Evolutionary conservation across 2,329 filamentous ascomycete species (phyloP).

Genomic region (Fusarium avenaceum): DNA sequence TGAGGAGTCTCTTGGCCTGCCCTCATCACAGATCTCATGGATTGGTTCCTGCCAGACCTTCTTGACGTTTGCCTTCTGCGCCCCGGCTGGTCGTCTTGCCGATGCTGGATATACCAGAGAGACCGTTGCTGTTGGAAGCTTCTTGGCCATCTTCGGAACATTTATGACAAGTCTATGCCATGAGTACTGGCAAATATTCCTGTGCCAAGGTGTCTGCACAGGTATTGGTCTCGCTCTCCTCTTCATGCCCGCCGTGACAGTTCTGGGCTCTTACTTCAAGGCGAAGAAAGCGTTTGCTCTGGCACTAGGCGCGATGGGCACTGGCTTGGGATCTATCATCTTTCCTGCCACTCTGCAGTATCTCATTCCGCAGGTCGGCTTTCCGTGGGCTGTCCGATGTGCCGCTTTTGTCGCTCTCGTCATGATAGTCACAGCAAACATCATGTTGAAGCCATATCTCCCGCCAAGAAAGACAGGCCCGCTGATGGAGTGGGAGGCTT

Average conservation of each 20-base stretch:
- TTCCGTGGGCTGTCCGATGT: slow-evolving; percentile 73
- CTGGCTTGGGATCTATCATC: slow-evolving; percentile 67
- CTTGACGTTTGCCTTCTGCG: slow-evolving; percentile 63
- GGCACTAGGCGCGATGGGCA: slow-evolving; percentile 71
- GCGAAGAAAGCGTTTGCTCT: slow-evolving; percentile 69
- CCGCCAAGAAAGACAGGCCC: slow-evolving; percentile 64
- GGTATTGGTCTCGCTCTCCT: slow-evolving; percentile 68
- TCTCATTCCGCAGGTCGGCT: slow-evolving; percentile 70
- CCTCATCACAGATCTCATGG: slow-evolving; percentile 57
- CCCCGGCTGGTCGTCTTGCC: slow-evolving; percentile 62
- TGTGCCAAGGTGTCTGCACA: slow-evolving; percentile 66
- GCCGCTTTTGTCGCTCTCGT: slow-evolving; percentile 72
- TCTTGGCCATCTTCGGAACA: slow-evolving; percentile 61
- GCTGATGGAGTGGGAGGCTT: slow-evolving; percentile 68
- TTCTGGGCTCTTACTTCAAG: slow-evolving; percentile 73
- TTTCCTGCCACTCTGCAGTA: slow-evolving; percentile 70
- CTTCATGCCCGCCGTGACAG: slow-evolving; percentile 70
- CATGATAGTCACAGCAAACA: slow-evolving; percentile 57
- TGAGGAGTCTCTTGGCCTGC: slow-evolving; percentile 53
- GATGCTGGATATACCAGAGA: slow-evolving; percentile 64
- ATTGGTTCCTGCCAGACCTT: slow-evolving; percentile 66
- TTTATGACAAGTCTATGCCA: slow-evolving; percentile 62
- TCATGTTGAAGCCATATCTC: slow-evolving; percentile 61
- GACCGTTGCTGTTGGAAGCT: slow-evolving; percentile 57
- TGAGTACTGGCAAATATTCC: slow-evolving; percentile 66